Conservation (phyloP, 1,284 basidiomycete genomes). For the Volvariella volvacea region DNA sequence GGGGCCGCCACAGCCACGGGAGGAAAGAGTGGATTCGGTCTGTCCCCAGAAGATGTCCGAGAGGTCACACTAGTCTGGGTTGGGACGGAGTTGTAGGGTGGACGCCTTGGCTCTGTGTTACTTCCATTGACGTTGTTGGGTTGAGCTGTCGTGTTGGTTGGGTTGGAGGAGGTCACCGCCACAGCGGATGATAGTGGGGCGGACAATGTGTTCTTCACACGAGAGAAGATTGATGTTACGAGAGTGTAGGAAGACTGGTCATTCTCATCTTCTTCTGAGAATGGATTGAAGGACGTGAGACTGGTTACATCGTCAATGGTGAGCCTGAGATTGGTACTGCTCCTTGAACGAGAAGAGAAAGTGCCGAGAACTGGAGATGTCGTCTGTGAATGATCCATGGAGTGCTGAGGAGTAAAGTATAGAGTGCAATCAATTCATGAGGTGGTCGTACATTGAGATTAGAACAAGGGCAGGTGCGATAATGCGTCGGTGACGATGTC, state of each 20-base stretch:
- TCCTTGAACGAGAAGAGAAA: slow-evolving; percentile 50
- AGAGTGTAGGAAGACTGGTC: slow-evolving; percentile 78
- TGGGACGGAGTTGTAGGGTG: slow-evolving; percentile 38
- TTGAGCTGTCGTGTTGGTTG: slow-evolving; percentile 16
- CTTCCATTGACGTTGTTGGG: slow-evolving; percentile 21
- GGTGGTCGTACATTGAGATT: slow-evolving; percentile 1
- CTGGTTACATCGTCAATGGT: slow-evolving; percentile 55
- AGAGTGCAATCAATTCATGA: background rate
- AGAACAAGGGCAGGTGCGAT: slow-evolving; percentile 1
- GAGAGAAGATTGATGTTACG: slow-evolving; percentile 69
- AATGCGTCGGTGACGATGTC: background rate
- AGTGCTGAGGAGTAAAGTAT: too few relatives aligned
- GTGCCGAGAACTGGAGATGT: slow-evolving; percentile 32
- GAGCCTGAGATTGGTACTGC: slow-evolving; percentile 35
- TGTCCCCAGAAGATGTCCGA: slow-evolving; percentile 41
- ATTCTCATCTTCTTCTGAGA: slow-evolving; percentile 80
- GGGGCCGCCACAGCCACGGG: slow-evolving; percentile 58
- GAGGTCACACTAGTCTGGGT: slow-evolving; percentile 40
- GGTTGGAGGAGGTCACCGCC: slow-evolving; percentile 28
- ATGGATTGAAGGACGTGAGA: slow-evolving; percentile 78
- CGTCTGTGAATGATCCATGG: slow-evolving; percentile 26
- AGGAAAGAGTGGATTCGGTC: slow-evolving; percentile 49
- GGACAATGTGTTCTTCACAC: slow-evolving; percentile 69
- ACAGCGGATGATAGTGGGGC: slow-evolving; percentile 51
- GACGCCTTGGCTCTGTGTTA: slow-evolving; percentile 44